phyloP scores from a whole-genome alignment of 352 stramenopile species.

The Pythium rishiriense region DNA sequence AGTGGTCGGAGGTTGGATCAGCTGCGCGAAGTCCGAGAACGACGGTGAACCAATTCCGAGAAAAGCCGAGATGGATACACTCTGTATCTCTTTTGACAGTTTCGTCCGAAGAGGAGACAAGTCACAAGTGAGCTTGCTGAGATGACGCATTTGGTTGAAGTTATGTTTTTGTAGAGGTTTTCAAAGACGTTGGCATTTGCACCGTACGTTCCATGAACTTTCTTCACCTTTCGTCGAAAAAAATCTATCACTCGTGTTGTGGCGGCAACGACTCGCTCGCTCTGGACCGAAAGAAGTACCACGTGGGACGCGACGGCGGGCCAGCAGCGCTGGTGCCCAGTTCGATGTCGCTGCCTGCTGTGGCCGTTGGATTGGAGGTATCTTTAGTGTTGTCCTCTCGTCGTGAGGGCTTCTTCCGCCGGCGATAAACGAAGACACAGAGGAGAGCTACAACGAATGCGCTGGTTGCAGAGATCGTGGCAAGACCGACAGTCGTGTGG shows the following conservation, averaged over 20 bases:
- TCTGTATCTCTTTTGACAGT: neutral
- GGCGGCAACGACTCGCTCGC: neutral
- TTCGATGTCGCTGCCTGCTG: neutral
- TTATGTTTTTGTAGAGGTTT: constrained; percentile 2
- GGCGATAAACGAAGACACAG: neutral
- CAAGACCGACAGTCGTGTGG: constrained; percentile 2
- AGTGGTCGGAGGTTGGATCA: no score
- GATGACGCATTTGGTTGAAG: neutral
- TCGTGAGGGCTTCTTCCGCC: neutral
- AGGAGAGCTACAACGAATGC: neutral
- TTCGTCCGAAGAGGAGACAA: neutral
- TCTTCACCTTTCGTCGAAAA: constrained; percentile 2
- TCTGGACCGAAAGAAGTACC: neutral
- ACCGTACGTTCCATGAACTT: neutral
- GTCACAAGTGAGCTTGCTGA: neutral
- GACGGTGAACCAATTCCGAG: neutral
- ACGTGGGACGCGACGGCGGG: neutral
- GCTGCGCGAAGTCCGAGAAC: no score
- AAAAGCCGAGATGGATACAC: neutral
- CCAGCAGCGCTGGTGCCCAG: neutral
- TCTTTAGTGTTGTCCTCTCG: neutral
- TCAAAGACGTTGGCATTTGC: neutral
- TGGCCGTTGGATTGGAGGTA: neutral
- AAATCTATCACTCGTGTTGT: neutral
- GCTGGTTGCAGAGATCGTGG: constrained; percentile 4